Percentiles rank a stretch among this genome's conserved stretches.
Evolutionary conservation across 2,329 filamentous ascomycete genomes (phyloP).

Genomic region (Penicillium sp.): DNA sequence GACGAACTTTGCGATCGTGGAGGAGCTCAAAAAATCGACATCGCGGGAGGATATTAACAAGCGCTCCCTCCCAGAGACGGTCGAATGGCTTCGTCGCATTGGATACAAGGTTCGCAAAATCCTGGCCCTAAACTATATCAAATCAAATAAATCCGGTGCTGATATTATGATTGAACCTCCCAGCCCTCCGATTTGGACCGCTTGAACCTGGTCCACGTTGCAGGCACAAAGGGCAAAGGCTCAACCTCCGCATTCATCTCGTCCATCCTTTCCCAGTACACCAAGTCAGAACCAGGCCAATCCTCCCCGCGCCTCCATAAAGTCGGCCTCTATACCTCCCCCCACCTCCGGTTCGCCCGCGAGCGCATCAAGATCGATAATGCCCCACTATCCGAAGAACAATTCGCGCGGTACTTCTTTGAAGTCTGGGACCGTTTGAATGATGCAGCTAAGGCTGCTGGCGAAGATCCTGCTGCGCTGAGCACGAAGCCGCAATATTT

Average conservation of each 20-base stretch:
- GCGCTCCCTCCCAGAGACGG: slow-evolving; percentile 77
- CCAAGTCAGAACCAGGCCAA: slow-evolving; percentile 32
- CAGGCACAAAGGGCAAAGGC: slow-evolving; percentile 93
- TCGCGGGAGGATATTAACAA: slow-evolving; percentile 74
- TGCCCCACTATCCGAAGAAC: slow-evolving; percentile 64
- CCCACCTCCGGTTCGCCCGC: slow-evolving; percentile 78
- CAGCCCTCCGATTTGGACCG: slow-evolving; percentile 64
- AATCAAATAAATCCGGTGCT: neutral
- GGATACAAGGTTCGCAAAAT: slow-evolving; percentile 67
- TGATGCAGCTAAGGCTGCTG: slow-evolving; percentile 54
- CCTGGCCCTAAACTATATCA: no score
- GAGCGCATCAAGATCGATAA: slow-evolving; percentile 85
- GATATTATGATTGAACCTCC: slow-evolving; percentile 1
- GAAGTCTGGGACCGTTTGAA: slow-evolving; percentile 76
- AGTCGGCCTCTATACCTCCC: slow-evolving; percentile 81
- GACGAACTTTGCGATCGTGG: slow-evolving; percentile 75
- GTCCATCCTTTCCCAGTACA: slow-evolving; percentile 70
- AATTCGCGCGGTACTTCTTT: slow-evolving; percentile 79
- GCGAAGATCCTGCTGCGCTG: slow-evolving; percentile 53
- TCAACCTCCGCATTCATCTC: slow-evolving; percentile 84
- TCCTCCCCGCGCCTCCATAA: slow-evolving; percentile 48
- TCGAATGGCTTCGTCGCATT: slow-evolving; percentile 72
- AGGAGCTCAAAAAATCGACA: slow-evolving; percentile 67
- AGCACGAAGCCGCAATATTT: slow-evolving; percentile 85
- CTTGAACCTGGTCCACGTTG: slow-evolving; percentile 74